Evolutionary conservation across 306 rosid genomes (phyloP).

Genomic region (Erythrophleum fordii): DNA sequence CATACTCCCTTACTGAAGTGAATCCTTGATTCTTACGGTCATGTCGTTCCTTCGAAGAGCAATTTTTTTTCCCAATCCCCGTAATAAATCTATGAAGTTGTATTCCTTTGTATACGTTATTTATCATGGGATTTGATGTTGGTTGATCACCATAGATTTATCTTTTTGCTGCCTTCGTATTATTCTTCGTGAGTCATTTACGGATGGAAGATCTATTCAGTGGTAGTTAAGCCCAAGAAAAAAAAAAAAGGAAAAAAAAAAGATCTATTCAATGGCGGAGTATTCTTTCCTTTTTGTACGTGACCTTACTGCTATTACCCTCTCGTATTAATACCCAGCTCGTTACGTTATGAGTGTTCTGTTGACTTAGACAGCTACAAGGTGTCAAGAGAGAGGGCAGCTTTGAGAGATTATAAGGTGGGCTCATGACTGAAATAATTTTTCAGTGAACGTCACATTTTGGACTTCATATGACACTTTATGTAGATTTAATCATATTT

Average conservation of each 20-base stretch:
- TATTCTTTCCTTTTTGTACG: too few species aligned
- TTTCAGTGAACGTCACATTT: too few species aligned
- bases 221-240: too few species aligned
- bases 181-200: constrained; percentile 14
- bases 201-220: constrained; percentile 15
- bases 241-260: not conserved
- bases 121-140: constrained; percentile 13
- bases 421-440: too few species aligned
- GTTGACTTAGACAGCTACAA: not conserved
- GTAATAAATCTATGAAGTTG: not conserved
- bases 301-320: too few species aligned
- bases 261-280: not conserved
- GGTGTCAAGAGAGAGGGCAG: not conserved
- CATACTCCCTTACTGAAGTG: constrained; percentile 47
- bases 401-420: not conserved
- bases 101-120: constrained; percentile 6
- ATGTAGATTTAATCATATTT: too few species aligned
- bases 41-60: not conserved
- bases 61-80: not conserved
- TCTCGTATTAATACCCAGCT: not conserved
- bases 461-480: too few species aligned
- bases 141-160: not conserved
- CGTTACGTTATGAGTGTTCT: not conserved
- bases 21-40: constrained; percentile 31
- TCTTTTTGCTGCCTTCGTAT: constrained; percentile 1